Percentiles rank a stretch among this genome's conserved stretches.
These are phyloP conservation scores for Begonia masoniana DNA, from an alignment of 306 rosid genomes.

Conservation along the genomic window DNA sequence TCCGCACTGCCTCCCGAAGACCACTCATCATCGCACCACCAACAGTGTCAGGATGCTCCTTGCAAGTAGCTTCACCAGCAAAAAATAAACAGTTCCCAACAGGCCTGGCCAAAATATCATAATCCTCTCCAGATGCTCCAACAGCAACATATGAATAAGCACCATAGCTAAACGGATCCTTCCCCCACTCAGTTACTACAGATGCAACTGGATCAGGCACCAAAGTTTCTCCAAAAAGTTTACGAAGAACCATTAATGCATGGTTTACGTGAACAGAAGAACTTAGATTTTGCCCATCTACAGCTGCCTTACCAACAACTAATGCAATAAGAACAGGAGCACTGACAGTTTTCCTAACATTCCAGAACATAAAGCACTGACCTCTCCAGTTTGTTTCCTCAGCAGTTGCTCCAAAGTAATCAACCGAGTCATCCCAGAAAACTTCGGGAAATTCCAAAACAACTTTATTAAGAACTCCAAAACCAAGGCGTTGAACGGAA, in stretches of 20 bases:
- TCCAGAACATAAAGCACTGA: constrained; percentile 99
- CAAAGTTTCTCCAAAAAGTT: constrained; percentile 74
- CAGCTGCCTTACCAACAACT: constrained; percentile 95
- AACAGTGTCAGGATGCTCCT: constrained; percentile 99
- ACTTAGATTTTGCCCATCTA: constrained; percentile 61
- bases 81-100: constrained; percentile 88
- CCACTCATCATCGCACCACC: constrained; percentile 99
- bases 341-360: constrained; percentile 84
- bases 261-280: constrained; percentile 71
- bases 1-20: constrained; percentile 91
- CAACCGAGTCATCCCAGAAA: constrained; percentile 97
- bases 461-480: constrained; percentile 93
- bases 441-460: constrained; percentile 81
- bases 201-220: constrained; percentile 90
- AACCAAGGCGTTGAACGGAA: constrained; percentile 85
- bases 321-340: constrained; percentile 98
- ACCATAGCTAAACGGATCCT: constrained; percentile 94
- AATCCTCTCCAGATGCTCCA: constrained; percentile 98
- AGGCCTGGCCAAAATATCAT: constrained; percentile 83
- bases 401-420: constrained; percentile 98
- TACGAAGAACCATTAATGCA: constrained; percentile 85
- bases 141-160: constrained; percentile 93
- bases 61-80: constrained; percentile 99
- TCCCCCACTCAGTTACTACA: constrained; percentile 98
- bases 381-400: constrained; percentile 83